phyloP scores from a whole-genome alignment of 805 yeast species.

The Kazachstania africana region DNA sequence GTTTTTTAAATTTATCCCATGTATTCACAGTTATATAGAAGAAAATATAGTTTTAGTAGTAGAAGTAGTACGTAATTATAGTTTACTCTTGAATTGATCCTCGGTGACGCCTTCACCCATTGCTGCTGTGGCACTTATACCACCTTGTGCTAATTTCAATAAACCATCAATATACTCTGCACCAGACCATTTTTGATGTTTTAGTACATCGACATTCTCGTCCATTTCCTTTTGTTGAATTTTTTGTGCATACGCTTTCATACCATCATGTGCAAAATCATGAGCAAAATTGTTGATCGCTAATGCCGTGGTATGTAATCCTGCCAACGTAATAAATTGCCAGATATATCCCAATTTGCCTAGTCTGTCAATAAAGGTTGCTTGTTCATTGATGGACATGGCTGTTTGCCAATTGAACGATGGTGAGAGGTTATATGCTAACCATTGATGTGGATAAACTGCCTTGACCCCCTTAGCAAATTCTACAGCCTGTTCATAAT shows the following conservation, averaged over 20 bases:
- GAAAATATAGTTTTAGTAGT: too few species aligned
- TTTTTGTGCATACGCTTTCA: slow-evolving; percentile 88
- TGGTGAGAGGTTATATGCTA: slow-evolving; percentile 93
- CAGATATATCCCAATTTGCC: slow-evolving; percentile 87
- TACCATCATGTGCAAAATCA: slow-evolving; percentile 69
- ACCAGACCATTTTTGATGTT: slow-evolving; percentile 98
- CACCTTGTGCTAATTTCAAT: slow-evolving; percentile 85
- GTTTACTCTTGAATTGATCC: slow-evolving; percentile 63
- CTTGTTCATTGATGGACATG: slow-evolving; percentile 77
- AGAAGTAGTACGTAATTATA: slow-evolving; percentile 2
- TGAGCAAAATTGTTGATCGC: slow-evolving; percentile 78
- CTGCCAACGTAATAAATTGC: slow-evolving; percentile 97
- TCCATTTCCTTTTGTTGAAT: slow-evolving; percentile 85
- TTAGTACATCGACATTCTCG: slow-evolving; percentile 84
- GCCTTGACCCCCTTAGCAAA: slow-evolving; percentile 85
- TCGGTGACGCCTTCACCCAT: slow-evolving; percentile 99
- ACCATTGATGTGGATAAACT: slow-evolving; percentile 81
- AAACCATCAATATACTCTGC: slow-evolving; percentile 91
- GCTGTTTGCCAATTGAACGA: slow-evolving; percentile 97
- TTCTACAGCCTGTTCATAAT: slow-evolving; percentile 84
- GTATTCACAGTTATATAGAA: too few species aligned
- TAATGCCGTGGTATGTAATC: slow-evolving; percentile 90
- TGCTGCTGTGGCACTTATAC: slow-evolving; percentile 90
- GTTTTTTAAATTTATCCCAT: too few species aligned
- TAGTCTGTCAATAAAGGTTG: slow-evolving; percentile 77